Conservation (phyloP, 192 early-diverging fungal genomes). For the Phycomyces blakesleeanus region DNA sequence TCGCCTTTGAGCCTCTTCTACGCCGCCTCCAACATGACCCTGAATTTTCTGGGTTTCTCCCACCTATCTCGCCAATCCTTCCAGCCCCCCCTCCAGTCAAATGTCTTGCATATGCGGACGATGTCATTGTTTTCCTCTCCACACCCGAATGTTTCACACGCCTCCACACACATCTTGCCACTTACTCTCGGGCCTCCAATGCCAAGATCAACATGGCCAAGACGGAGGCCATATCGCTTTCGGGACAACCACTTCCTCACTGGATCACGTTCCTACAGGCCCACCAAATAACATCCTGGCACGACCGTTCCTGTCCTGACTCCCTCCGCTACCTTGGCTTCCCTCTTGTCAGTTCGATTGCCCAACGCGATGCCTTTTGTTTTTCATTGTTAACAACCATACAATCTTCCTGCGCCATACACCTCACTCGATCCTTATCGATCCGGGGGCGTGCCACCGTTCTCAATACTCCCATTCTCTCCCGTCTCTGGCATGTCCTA, state of each 20-base stretch:
- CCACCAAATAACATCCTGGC: not conserved
- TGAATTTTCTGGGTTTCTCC: not conserved
- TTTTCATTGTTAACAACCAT: too few relatives aligned
- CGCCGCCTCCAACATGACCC: not conserved
- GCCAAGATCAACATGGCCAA: slow-evolving; percentile 8
- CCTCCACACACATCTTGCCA: not conserved
- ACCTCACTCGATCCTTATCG: not conserved
- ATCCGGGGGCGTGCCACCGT: not conserved
- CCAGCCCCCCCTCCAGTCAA: not conserved
- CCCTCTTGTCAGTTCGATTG: not conserved
- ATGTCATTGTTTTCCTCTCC: slow-evolving; percentile 4
- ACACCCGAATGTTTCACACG: not conserved
- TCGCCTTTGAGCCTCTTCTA: slow-evolving; percentile 9
- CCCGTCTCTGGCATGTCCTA: not conserved
- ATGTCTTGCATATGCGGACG: slow-evolving; percentile 9
- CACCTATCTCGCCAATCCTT: not conserved
- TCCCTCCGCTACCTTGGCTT: not conserved
- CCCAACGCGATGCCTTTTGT: not conserved
- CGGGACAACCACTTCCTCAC: not conserved
- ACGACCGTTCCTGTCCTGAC: not conserved
- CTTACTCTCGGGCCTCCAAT: slow-evolving; percentile 6
- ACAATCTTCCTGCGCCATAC: too few relatives aligned
- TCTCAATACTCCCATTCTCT: not conserved
- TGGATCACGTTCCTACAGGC: too few relatives aligned
- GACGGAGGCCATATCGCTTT: not conserved